Evolutionary conservation across 2,329 filamentous ascomycete species (phyloP).

Genomic region (Penicillium expansum): DNA sequence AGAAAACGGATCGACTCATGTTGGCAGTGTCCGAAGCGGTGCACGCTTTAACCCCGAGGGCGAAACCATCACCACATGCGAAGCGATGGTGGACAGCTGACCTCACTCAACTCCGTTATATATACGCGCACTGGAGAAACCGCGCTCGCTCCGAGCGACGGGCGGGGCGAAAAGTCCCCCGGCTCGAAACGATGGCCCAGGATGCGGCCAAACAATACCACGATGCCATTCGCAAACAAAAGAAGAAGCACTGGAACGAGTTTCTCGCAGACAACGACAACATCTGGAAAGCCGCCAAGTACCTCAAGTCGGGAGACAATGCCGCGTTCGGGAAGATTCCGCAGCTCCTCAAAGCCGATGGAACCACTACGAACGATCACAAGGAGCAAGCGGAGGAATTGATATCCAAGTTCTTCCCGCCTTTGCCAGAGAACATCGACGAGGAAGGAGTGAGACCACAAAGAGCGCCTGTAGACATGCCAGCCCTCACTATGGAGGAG

Average conservation of each 20-base stretch:
- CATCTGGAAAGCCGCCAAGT: conserved; percentile 27
- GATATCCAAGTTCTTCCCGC: conserved; percentile 17
- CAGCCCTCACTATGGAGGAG: conserved; percentile 22
- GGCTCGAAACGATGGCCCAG: conserved; percentile 26
- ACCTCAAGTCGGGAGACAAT: conserved; percentile 21
- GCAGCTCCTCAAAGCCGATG: conserved; percentile 17
- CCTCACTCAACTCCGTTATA: conserved; percentile 17
- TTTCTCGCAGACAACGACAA: conserved; percentile 26
- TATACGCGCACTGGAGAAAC: conserved; percentile 20
- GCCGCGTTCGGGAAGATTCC: conserved; percentile 16
- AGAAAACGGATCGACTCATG: too few relatives aligned
- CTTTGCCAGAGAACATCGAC: conserved; percentile 14
- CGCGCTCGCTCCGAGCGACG: conserved; percentile 11
- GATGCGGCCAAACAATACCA: conserved; percentile 19
- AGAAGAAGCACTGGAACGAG: conserved; percentile 27
- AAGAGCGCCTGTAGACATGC: conserved; percentile 13
- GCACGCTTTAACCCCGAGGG: too few relatives aligned
- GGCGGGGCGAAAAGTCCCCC: conserved; percentile 16
- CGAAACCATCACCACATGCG: background rate
- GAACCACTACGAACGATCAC: conserved; percentile 13
- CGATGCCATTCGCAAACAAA: conserved; percentile 21
- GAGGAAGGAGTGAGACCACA: conserved; percentile 16
- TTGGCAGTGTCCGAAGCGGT: too few relatives aligned
- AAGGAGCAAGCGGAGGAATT: background rate
- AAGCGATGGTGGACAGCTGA: conserved; percentile 26